Evolutionary conservation across 2,329 filamentous ascomycete genomes (phyloP).

Genomic region (Neurospora sp.): DNA sequence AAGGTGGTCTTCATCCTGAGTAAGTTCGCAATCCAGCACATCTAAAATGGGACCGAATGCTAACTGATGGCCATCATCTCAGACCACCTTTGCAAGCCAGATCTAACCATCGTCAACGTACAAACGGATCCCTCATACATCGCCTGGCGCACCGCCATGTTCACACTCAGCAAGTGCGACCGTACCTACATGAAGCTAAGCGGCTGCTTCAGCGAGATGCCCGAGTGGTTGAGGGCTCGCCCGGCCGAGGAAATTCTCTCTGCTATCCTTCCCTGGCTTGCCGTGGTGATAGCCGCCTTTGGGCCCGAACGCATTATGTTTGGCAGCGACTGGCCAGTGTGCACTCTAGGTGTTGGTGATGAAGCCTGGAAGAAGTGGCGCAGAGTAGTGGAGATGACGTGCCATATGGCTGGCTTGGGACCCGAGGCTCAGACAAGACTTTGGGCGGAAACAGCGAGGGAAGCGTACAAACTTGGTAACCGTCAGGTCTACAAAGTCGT

Average conservation of each 20-base stretch:
- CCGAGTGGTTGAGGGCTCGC: slow-evolving; percentile 39
- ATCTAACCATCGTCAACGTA: slow-evolving; percentile 53
- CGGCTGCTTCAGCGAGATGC: slow-evolving; percentile 74
- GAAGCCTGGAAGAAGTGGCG: slow-evolving; percentile 69
- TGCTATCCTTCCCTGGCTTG: slow-evolving; percentile 60
- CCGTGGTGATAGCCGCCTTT: slow-evolving; percentile 63
- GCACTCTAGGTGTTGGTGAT: slow-evolving; percentile 50
- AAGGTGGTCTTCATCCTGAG: slow-evolving; percentile 62
- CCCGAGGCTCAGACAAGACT: slow-evolving; percentile 55
- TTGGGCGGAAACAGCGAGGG: slow-evolving; percentile 62
- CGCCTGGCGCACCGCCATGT: slow-evolving; percentile 61
- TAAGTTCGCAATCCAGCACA: slow-evolving; percentile 28
- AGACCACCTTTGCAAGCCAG: slow-evolving; percentile 89
- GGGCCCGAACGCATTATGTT: slow-evolving; percentile 71
- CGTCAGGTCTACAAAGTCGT: slow-evolving; percentile 4
- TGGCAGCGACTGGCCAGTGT: slow-evolving; percentile 89
- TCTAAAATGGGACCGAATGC: background rate
- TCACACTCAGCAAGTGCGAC: slow-evolving; percentile 52
- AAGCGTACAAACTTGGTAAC: slow-evolving; percentile 51
- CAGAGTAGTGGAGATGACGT: slow-evolving; percentile 56
- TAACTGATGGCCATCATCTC: background rate
- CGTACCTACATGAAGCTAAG: slow-evolving; percentile 87
- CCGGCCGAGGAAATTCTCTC: slow-evolving; percentile 49
- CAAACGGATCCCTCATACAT: slow-evolving; percentile 49
- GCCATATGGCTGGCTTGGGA: slow-evolving; percentile 51